phyloP scores from a whole-genome alignment of 1,139 yeast genomes.

The Yamadazyma conglobata region DNA sequence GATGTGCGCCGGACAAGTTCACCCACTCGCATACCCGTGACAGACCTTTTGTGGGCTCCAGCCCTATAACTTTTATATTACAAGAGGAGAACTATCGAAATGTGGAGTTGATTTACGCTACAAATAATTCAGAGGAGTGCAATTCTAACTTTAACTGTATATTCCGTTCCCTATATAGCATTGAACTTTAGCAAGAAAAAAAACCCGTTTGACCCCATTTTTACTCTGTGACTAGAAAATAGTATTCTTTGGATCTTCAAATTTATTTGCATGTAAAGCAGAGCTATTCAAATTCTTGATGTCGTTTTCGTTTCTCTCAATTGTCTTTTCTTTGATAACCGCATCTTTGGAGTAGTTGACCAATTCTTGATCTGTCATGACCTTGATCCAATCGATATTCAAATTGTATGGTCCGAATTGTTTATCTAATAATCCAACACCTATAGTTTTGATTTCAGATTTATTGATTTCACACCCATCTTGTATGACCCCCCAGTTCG shows the following conservation, averaged over 20 bases:
- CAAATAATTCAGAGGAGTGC: too few relatives aligned
- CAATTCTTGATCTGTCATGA: conserved; percentile 55
- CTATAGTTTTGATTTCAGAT: conserved; percentile 66
- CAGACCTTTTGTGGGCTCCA: too few relatives aligned
- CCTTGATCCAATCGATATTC: conserved; percentile 72
- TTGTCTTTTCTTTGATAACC: conserved; percentile 4
- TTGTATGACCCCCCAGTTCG: conserved; percentile 80
- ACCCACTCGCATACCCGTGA: too few relatives aligned
- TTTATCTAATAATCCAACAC: conserved; percentile 75
- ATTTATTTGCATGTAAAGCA: conserved; percentile 19
- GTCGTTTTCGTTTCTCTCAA: conserved; percentile 19
- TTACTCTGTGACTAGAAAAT: conserved; percentile 19
- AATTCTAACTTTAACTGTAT: too few relatives aligned
- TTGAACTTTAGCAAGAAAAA: too few relatives aligned
- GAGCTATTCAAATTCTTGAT: conserved; percentile 20
- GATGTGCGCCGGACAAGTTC: too few relatives aligned
- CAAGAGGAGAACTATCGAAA: too few relatives aligned
- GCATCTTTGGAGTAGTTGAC: conserved; percentile 26
- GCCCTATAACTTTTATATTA: too few relatives aligned
- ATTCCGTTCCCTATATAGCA: too few relatives aligned
- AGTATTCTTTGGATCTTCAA: conserved; percentile 32
- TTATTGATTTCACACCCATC: conserved; percentile 61
- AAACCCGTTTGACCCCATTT: too few relatives aligned
- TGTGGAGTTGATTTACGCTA: too few relatives aligned
- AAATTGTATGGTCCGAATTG: conserved; percentile 75